phyloP scores from a whole-genome alignment of 257 asterid genomes.

The Verbena officinalis region DNA sequence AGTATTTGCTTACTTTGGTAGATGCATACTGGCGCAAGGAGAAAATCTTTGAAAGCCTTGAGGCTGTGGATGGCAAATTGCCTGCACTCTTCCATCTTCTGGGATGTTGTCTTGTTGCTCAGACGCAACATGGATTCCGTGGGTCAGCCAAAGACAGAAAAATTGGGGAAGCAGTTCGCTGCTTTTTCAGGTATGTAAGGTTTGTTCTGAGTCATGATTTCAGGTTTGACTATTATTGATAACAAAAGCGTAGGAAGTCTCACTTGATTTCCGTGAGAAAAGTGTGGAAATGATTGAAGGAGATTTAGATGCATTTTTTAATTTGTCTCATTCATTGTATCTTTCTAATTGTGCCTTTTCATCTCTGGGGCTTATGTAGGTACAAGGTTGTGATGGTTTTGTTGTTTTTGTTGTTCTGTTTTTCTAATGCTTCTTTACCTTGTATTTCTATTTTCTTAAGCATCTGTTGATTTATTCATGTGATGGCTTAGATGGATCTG shows the following conservation, averaged over 20 bases:
- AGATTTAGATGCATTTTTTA: not conserved
- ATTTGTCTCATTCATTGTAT: slow-evolving; percentile 2
- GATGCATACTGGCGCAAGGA: slow-evolving; percentile 78
- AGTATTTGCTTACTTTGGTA: slow-evolving; percentile 85
- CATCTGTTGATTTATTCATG: slow-evolving; percentile 22
- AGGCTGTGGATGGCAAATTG: slow-evolving; percentile 60
- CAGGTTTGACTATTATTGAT: not conserved
- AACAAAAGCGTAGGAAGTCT: too few species aligned
- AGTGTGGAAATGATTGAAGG: too few species aligned
- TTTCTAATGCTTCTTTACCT: slow-evolving; percentile 3
- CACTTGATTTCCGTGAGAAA: too few species aligned
- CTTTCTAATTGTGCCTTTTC: slow-evolving; percentile 19
- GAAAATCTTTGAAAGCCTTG: slow-evolving; percentile 74
- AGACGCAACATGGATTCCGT: slow-evolving; percentile 67
- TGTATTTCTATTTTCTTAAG: slow-evolving; percentile 10
- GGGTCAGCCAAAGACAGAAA: slow-evolving; percentile 61
- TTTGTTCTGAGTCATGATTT: slow-evolving; percentile 12
- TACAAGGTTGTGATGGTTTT: slow-evolving; percentile 22
- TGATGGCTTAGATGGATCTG: slow-evolving; percentile 16
- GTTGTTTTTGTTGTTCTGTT: slow-evolving; percentile 10
- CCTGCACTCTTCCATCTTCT: slow-evolving; percentile 78
- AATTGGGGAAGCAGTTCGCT: slow-evolving; percentile 76
- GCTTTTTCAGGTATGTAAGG: slow-evolving; percentile 76
- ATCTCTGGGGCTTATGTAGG: slow-evolving; percentile 24
- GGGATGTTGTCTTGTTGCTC: slow-evolving; percentile 89